Conservation (phyloP, 2,329 filamentous ascomycete genomes). For the Diplodia seriata region DNA sequence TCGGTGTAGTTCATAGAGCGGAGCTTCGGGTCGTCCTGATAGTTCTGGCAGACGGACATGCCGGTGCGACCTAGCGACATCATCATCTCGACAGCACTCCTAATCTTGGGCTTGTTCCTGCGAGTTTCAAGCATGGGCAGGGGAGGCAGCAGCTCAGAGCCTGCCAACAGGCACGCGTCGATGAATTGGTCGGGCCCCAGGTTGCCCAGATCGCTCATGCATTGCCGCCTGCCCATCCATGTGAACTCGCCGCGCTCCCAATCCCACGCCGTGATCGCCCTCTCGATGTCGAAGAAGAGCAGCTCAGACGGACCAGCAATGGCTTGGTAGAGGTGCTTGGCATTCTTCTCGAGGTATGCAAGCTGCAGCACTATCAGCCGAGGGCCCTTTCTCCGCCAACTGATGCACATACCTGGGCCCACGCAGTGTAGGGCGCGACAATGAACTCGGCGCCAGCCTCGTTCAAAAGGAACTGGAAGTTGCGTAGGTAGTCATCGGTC, state of each 20-base stretch:
- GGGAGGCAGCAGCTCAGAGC: constrained; percentile 77
- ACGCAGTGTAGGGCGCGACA: constrained; percentile 86
- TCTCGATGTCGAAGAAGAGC: constrained; percentile 83
- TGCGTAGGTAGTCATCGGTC: constrained; percentile 72
- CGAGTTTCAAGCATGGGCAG: constrained; percentile 77
- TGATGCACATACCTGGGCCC: constrained; percentile 72
- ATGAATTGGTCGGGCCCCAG: constrained; percentile 77
- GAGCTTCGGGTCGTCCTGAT: constrained; percentile 77
- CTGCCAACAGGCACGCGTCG: constrained; percentile 82
- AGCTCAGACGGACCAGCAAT: constrained; percentile 86
- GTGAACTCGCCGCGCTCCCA: constrained; percentile 72
- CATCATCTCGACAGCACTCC: constrained; percentile 80
- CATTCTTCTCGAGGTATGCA: constrained; percentile 76
- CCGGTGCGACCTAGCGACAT: constrained; percentile 71
- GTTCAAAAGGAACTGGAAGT: constrained; percentile 76
- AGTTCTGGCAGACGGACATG: constrained; percentile 74
- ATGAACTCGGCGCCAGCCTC: constrained; percentile 75
- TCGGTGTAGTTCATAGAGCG: constrained; percentile 79
- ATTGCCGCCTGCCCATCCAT: constrained; percentile 69
- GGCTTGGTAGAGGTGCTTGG: constrained; percentile 71
- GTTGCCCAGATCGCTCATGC: constrained; percentile 71
- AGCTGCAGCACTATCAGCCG: constrained; percentile 60
- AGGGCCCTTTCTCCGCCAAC: constrained; percentile 34
- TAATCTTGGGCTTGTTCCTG: constrained; percentile 66
- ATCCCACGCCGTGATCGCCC: constrained; percentile 72